phyloP scores from a whole-genome alignment of 176 grass and related monocot genomes.

The Elaeis guineensis region DNA sequence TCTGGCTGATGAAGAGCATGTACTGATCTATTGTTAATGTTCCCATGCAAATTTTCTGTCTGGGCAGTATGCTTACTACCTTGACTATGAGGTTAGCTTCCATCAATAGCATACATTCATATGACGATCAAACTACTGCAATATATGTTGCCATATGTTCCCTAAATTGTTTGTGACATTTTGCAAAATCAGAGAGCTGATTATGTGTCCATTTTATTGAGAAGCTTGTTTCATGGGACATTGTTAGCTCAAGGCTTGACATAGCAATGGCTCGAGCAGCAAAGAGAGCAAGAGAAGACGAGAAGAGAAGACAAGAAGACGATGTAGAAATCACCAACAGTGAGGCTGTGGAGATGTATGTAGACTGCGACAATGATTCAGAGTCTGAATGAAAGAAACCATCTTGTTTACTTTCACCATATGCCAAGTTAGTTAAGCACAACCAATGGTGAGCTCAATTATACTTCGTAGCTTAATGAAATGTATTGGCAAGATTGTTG shows the following conservation, averaged over 20 bases:
- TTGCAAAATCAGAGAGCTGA: constrained; percentile 64
- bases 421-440: no score
- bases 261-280: constrained; percentile 26
- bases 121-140: not conserved
- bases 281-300: constrained; percentile 27
- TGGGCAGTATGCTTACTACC: constrained; percentile 72
- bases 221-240: constrained; percentile 82
- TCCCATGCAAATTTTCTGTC: not conserved
- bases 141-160: not conserved
- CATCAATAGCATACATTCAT: not conserved
- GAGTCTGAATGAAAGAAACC: no score
- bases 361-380: no score
- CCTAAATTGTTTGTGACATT: not conserved
- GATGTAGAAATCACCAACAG: not conserved
- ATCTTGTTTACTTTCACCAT: no score
- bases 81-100: constrained; percentile 82
- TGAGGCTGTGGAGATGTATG: no score
- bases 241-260: constrained; percentile 46
- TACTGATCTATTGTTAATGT: not conserved
- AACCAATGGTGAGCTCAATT: no score
- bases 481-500: no score
- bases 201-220: constrained; percentile 63
- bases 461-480: no score
- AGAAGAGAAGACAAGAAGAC: constrained; percentile 11
- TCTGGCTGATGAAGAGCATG: no score